These are phyloP conservation scores for Aureobasidium subglaciale DNA, from an alignment of 2,329 filamentous ascomycete species.

Conservation along the genomic window DNA sequence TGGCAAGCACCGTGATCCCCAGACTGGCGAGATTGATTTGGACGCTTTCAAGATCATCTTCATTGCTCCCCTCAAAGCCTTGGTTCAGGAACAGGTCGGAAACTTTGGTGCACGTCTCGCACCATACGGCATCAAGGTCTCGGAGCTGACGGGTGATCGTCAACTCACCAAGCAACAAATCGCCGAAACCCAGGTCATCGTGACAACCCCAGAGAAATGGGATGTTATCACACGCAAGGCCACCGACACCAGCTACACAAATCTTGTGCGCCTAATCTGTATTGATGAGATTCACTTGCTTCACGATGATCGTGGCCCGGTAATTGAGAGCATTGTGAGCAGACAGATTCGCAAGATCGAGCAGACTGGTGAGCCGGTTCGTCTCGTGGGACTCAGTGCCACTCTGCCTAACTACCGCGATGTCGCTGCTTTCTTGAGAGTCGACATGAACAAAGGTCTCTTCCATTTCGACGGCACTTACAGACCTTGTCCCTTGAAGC, in stretches of 20 bases:
- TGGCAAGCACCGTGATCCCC: constrained; percentile 82
- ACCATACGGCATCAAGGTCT: constrained; percentile 82
- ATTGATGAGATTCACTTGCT: constrained; percentile 98
- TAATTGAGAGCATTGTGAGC: constrained; percentile 93
- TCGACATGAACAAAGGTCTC: constrained; percentile 74
- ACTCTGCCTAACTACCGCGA: constrained; percentile 95
- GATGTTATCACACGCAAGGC: constrained; percentile 98
- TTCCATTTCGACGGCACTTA: constrained; percentile 97
- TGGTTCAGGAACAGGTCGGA: constrained; percentile 96
- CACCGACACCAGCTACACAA: constrained; percentile 93
- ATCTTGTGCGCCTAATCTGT: constrained; percentile 89
- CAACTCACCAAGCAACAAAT: constrained; percentile 99
- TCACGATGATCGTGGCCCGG: constrained; percentile 93
- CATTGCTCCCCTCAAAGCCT: constrained; percentile 88
- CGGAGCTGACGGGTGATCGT: constrained; percentile 94
- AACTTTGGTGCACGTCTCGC: constrained; percentile 91
- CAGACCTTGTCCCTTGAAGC: constrained; percentile 85
- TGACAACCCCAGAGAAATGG: constrained; percentile 98
- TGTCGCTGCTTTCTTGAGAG: constrained; percentile 89
- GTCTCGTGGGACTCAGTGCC: constrained; percentile 85
- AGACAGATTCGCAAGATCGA: constrained; percentile 88
- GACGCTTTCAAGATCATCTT: constrained; percentile 99
- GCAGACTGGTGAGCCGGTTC: constrained; percentile 87
- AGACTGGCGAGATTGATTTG: constrained; percentile 88
- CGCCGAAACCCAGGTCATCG: constrained; percentile 93